Percentiles rank a stretch among this genome's conserved stretches.
These are phyloP conservation scores for Ichthyophthirius multifiliis DNA, from an alignment of 169 alveolate genomes.

Conservation along the genomic window DNA sequence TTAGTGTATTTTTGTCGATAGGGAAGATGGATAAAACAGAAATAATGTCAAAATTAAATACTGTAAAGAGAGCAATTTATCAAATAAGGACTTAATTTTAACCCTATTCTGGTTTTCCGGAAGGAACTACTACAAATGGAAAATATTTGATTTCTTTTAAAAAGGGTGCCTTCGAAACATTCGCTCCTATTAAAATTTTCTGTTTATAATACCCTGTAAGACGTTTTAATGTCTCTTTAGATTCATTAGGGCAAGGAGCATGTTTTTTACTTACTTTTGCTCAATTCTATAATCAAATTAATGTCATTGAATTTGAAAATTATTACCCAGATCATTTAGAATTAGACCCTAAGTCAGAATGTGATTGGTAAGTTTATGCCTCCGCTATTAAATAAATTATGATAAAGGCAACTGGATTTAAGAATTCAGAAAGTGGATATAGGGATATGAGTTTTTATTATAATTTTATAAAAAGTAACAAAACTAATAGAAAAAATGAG, in stretches of 20 bases:
- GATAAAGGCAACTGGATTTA: too few species aligned
- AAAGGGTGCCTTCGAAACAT: conserved; percentile 63
- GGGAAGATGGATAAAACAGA: conserved; percentile 53
- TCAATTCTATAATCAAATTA: conserved; percentile 14
- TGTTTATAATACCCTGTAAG: conserved; percentile 22
- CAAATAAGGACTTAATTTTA: conserved; percentile 45
- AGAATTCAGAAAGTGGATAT: too few species aligned
- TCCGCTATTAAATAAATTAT: too few species aligned
- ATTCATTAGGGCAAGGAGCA: conserved; percentile 7
- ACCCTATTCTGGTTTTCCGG: conserved; percentile 69
- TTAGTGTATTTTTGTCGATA: conserved; percentile 59
- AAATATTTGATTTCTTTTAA: conserved; percentile 57
- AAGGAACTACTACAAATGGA: conserved; percentile 74
- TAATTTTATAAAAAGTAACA: too few species aligned
- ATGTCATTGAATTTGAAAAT: conserved; percentile 32
- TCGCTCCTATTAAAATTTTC: conserved; percentile 25
- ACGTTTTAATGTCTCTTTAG: conserved; percentile 20
- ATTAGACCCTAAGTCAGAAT: background rate
- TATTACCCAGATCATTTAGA: conserved; percentile 15
- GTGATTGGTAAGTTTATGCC: background rate
- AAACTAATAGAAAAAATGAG: too few species aligned
- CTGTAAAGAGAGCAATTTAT: conserved; percentile 40
- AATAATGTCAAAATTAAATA: conserved; percentile 41
- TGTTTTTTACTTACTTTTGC: background rate
- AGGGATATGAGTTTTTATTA: too few species aligned